Conservation (phyloP, 2,329 filamentous ascomycete species). For the Bipolaris oryzae region DNA sequence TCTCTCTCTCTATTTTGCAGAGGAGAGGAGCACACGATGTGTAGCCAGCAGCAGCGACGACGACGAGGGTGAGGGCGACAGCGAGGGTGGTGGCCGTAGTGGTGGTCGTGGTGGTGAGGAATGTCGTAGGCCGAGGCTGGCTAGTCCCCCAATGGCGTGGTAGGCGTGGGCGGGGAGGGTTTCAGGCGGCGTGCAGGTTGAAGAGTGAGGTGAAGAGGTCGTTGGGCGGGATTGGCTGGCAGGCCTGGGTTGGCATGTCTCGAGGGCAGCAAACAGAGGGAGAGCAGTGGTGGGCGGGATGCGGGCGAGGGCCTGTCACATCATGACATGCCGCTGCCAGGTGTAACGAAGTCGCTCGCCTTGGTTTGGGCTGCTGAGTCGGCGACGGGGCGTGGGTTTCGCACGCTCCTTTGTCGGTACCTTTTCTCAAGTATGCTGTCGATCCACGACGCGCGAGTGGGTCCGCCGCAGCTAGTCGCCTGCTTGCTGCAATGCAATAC, state of each 20-base stretch:
- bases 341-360: conserved; percentile 12
- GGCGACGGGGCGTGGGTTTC: conserved; percentile 3
- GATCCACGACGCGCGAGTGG: conserved; percentile 10
- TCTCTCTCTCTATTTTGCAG: conserved; percentile 15
- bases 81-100: conserved; percentile 14
- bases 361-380: conserved; percentile 4
- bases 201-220: conserved; percentile 28
- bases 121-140: conserved; percentile 19
- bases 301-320: conserved; percentile 22
- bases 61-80: conserved; percentile 38
- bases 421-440: conserved; percentile 8
- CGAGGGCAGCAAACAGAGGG: conserved; percentile 3
- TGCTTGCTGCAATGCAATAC: conserved; percentile 11
- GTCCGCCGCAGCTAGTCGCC: conserved; percentile 3
- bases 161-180: conserved; percentile 18
- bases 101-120: conserved; percentile 23
- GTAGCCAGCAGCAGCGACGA: conserved; percentile 40
- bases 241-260: not conserved
- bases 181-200: conserved; percentile 31
- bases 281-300: conserved; percentile 27
- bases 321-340: conserved; percentile 36
- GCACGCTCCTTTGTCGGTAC: conserved; percentile 12
- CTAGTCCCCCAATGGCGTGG: not conserved
- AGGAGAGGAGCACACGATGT: conserved; percentile 30
- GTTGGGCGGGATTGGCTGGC: conserved; percentile 36